A percentile compares a stretch with the other conserved stretches of the same genome.
Evolutionary conservation across 495 filamentous ascomycete genomes (phyloP).

Genomic region (Penicillium steckii): DNA sequence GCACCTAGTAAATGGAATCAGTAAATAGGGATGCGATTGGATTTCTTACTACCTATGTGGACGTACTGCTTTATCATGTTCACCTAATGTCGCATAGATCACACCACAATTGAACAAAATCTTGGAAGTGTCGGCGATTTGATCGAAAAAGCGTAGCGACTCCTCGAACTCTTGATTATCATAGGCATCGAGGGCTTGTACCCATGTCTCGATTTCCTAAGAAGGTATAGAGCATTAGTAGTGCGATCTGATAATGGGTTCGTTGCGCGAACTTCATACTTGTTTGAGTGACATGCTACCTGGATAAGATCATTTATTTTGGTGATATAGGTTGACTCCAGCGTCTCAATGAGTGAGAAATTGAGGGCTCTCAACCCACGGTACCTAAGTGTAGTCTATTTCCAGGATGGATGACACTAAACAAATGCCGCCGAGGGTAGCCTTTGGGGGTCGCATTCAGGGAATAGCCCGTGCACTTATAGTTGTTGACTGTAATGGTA

Average conservation of each 20-base stretch:
- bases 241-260: neutral
- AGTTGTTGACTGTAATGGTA: conserved; percentile 6
- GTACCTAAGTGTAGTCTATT: neutral
- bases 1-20: conserved; percentile 60
- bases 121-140: conserved; percentile 93
- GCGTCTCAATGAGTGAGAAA: neutral
- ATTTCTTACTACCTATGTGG: neutral
- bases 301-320: neutral
- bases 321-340: neutral
- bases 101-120: conserved; percentile 99
- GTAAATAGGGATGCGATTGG: neutral
- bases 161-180: conserved; percentile 96
- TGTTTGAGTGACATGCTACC: conserved; percentile 42
- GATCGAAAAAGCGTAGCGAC: conserved; percentile 75
- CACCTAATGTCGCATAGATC: conserved; percentile 95
- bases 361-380: conserved; percentile 1
- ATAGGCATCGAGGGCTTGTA: conserved; percentile 84
- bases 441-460: conserved; percentile 1
- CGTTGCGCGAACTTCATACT: conserved; percentile 17
- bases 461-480: conserved; percentile 6
- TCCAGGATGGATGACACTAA: conserved; percentile 11
- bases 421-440: neutral
- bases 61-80: conserved; percentile 92
- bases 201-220: conserved; percentile 99
- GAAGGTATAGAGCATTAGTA: conserved; percentile 22